Evolutionary conservation across 2,329 filamentous ascomycete species (phyloP).

Genomic region (Lasiodiplodia hormozganensis): DNA sequence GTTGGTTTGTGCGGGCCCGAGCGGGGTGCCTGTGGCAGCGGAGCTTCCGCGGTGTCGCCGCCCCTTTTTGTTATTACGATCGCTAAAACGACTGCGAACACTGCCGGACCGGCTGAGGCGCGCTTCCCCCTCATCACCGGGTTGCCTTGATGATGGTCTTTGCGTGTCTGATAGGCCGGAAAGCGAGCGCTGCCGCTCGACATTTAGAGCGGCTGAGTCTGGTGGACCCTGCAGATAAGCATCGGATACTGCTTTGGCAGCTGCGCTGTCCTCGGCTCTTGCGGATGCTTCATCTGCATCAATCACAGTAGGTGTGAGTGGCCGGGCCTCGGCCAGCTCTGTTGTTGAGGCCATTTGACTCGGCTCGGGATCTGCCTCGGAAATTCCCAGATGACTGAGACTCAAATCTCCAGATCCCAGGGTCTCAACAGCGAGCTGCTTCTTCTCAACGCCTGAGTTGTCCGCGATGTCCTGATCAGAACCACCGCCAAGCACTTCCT

Average conservation of each 20-base stretch:
- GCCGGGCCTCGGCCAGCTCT: slow-evolving; percentile 54
- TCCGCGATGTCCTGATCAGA: slow-evolving; percentile 32
- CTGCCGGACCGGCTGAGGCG: slow-evolving; percentile 62
- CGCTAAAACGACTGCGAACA: slow-evolving; percentile 61
- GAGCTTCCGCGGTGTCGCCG: slow-evolving; percentile 86
- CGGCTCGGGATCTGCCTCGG: slow-evolving; percentile 63
- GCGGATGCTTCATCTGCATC: slow-evolving; percentile 59
- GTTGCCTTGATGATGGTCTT: slow-evolving; percentile 65
- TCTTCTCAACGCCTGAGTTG: slow-evolving; percentile 45
- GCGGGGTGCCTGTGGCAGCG: slow-evolving; percentile 64
- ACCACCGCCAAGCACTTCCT: slow-evolving; percentile 51
- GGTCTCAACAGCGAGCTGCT: slow-evolving; percentile 81
- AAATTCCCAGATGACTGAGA: slow-evolving; percentile 84
- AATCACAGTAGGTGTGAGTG: slow-evolving; percentile 41
- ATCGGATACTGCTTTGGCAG: slow-evolving; percentile 66
- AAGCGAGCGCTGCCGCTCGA: slow-evolving; percentile 50
- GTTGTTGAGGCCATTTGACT: slow-evolving; percentile 66
- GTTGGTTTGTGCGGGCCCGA: slow-evolving; percentile 75
- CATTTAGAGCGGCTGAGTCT: slow-evolving; percentile 37
- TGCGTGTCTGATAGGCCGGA: slow-evolving; percentile 44
- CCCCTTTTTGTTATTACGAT: slow-evolving; percentile 38
- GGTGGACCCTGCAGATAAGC: slow-evolving; percentile 59
- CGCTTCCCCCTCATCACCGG: slow-evolving; percentile 63
- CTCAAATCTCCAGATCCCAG: slow-evolving; percentile 88
- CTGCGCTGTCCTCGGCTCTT: slow-evolving; percentile 65